Conservation (phyloP, 805 yeast genomes). For the Myxozyma sirexii region DNA sequence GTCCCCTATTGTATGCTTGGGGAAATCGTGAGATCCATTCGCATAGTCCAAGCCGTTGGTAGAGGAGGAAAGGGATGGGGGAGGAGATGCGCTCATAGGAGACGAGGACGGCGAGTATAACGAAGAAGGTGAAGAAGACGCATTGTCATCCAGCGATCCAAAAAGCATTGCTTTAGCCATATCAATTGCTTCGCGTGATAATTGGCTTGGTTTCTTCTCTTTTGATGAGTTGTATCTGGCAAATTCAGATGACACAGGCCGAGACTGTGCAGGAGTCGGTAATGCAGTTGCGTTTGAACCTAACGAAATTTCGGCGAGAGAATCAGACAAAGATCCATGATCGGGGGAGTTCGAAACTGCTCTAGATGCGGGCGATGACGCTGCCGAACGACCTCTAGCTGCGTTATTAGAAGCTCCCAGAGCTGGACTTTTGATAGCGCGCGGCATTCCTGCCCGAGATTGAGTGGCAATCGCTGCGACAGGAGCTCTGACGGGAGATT, state of each 20-base stretch:
- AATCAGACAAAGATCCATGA: not conserved
- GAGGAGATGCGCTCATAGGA: conserved; percentile 1
- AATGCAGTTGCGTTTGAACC: not conserved
- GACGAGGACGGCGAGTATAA: conserved; percentile 3
- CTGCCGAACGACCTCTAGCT: not conserved
- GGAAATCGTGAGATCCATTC: not conserved
- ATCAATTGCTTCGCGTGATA: not conserved
- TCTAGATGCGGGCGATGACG: not conserved
- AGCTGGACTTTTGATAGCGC: not conserved
- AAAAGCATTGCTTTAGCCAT: conserved; percentile 4
- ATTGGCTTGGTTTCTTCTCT: not conserved
- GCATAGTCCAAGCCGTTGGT: not conserved
- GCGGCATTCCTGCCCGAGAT: conserved; percentile 7
- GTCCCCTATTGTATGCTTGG: not conserved
- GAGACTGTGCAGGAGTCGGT: not conserved
- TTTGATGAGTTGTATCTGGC: not conserved
- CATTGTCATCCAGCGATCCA: not conserved
- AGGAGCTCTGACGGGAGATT: not conserved
- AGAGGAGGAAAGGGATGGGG: conserved; percentile 8
- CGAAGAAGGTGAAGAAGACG: not conserved
- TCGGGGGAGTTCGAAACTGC: not conserved
- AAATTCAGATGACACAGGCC: conserved; percentile 4
- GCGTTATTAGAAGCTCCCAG: not conserved
- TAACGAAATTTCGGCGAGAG: not conserved
- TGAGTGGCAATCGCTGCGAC: not conserved